Conservation (phyloP, 257 asterid species). For the Jasminum sambac region DNA sequence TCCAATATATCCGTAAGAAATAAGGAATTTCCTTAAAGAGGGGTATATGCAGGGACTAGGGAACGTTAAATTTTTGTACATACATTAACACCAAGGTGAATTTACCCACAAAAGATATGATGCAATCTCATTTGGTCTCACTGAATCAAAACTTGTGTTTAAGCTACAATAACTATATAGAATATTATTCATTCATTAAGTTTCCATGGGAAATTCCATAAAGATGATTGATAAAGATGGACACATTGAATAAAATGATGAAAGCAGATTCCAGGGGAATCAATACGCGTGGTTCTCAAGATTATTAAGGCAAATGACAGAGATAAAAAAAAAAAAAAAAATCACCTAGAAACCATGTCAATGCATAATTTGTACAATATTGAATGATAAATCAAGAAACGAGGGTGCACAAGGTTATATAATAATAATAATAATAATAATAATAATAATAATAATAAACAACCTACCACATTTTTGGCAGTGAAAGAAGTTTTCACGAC, state of each 20-base stretch:
- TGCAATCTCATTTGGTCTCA: background rate
- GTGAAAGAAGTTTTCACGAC: constrained; percentile 83
- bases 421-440: background rate
- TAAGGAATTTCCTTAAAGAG: background rate
- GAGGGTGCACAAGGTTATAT: constrained; percentile 11
- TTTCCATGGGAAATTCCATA: background rate
- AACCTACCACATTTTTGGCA: constrained; percentile 84
- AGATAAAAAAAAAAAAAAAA: background rate
- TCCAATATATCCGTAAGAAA: background rate
- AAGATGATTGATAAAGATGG: background rate
- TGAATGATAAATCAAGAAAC: background rate
- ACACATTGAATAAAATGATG: background rate
- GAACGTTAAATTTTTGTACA: constrained; percentile 1
- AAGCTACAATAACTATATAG: background rate
- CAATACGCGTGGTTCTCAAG: constrained; percentile 4
- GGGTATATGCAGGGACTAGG: background rate
- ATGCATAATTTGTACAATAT: background rate
- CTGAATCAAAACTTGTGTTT: background rate
- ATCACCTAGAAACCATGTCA: constrained; percentile 8
- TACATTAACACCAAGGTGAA: background rate
- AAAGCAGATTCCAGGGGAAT: background rate
- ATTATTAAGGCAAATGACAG: constrained; percentile 10
- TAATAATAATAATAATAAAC: constrained; percentile 2
- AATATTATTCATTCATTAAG: background rate
- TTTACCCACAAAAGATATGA: background rate